Percentiles rank a stretch among this genome's conserved stretches.
Evolutionary conservation across 1,139 yeast genomes (phyloP).

Genomic region (Nematodospora anomalae): DNA sequence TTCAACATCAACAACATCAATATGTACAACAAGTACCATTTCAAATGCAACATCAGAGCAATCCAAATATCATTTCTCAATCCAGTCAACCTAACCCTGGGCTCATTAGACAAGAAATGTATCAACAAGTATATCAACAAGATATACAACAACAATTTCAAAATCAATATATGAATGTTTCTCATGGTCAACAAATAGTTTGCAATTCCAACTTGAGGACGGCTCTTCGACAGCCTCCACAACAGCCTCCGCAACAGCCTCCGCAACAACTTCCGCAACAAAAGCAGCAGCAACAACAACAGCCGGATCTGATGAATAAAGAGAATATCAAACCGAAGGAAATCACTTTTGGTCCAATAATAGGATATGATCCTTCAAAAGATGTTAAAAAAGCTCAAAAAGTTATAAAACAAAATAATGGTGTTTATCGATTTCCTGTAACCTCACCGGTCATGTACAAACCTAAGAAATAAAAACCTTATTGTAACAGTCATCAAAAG

Average conservation of each 20-base stretch:
- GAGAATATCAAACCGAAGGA: conserved; percentile 25
- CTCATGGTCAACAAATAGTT: background rate
- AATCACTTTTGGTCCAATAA: conserved; percentile 43
- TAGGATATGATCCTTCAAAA: conserved; percentile 44
- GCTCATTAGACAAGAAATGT: conserved; percentile 5
- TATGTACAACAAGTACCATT: conserved; percentile 4
- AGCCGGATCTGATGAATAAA: conserved; percentile 14
- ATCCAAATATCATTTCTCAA: conserved; percentile 1
- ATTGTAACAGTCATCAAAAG: background rate
- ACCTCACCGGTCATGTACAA: conserved; percentile 38
- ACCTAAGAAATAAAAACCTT: conserved; percentile 27
- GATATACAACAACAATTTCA: conserved; percentile 10
- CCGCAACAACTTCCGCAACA: conserved; percentile 1
- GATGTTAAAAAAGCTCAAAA: conserved; percentile 24
- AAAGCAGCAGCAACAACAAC: conserved; percentile 1
- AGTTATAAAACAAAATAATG: conserved; percentile 20
- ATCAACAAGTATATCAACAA: conserved; percentile 6
- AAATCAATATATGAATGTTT: background rate
- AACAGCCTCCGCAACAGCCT: conserved; percentile 4
- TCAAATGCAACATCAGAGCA: background rate
- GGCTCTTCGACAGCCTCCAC: conserved; percentile 4
- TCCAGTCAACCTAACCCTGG: conserved; percentile 1
- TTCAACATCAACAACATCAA: conserved; percentile 8
- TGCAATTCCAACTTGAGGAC: conserved; percentile 2
- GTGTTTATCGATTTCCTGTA: conserved; percentile 31